Percentiles rank a stretch among this genome's conserved stretches.
These are phyloP conservation scores for Astrocystis sublimbata DNA, from an alignment of 495 filamentous ascomycete species.

Conservation along the genomic window DNA sequence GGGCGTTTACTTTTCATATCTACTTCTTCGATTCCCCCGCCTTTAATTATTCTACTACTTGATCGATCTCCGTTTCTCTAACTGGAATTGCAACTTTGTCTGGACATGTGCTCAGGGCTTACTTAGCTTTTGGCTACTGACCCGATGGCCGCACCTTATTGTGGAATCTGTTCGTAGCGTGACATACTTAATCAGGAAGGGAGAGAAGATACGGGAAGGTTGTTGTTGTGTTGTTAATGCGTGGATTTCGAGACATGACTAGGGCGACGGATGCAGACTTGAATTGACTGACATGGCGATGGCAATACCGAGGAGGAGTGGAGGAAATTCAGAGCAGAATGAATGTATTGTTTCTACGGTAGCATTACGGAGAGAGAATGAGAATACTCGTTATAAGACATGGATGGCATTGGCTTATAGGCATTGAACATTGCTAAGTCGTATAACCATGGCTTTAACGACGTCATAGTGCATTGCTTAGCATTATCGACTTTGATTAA, in stretches of 20 bases:
- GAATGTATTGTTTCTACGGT: too few relatives aligned
- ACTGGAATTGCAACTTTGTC: constrained; percentile 13
- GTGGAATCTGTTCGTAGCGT: not conserved
- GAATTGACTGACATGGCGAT: not conserved
- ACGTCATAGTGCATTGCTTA: too few relatives aligned
- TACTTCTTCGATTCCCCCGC: not conserved
- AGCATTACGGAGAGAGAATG: too few relatives aligned
- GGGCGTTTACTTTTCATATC: constrained; percentile 16
- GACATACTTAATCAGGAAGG: constrained; percentile 7
- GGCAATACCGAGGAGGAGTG: too few relatives aligned
- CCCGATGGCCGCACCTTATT: not conserved
- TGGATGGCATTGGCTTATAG: too few relatives aligned
- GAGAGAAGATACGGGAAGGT: not conserved
- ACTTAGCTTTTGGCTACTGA: constrained; percentile 16
- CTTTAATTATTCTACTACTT: not conserved
- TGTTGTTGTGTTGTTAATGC: constrained; percentile 2
- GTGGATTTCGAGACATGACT: not conserved
- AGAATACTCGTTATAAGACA: too few relatives aligned
- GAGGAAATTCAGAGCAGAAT: too few relatives aligned
- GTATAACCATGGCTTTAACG: too few relatives aligned
- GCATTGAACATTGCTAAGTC: too few relatives aligned
- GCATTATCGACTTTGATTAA: too few relatives aligned
- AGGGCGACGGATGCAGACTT: not conserved
- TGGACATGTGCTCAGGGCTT: constrained; percentile 6
- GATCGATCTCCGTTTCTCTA: constrained; percentile 2